phyloP scores from a whole-genome alignment of 176 grass and related monocot genomes.

The Thinopyrum elongatum region DNA sequence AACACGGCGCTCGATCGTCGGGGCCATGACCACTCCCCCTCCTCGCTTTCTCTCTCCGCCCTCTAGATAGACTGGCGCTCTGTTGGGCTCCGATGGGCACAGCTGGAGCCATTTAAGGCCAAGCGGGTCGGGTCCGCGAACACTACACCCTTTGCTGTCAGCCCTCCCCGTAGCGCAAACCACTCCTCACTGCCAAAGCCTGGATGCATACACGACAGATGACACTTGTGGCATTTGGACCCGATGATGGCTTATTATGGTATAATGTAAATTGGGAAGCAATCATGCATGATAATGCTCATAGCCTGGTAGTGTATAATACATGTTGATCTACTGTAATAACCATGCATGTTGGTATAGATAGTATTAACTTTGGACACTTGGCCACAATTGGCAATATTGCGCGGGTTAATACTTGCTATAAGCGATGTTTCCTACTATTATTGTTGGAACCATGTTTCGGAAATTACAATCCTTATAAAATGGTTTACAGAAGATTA shows the following conservation, averaged over 20 bases:
- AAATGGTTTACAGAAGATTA: neutral
- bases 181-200: neutral
- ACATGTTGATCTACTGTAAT: neutral
- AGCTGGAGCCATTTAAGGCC: slow-evolving; percentile 82
- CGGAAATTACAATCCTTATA: neutral
- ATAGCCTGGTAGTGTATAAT: neutral
- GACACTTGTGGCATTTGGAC: neutral
- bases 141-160: too few relatives aligned
- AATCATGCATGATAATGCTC: neutral
- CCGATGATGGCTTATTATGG: neutral
- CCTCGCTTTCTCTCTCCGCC: too few relatives aligned
- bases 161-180: neutral
- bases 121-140: slow-evolving; percentile 57
- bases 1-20: slow-evolving; percentile 34
- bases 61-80: neutral
- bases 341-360: neutral
- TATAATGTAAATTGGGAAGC: neutral
- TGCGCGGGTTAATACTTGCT: neutral
- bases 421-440: neutral
- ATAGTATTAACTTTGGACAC: neutral
- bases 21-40: slow-evolving; percentile 38
- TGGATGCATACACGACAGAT: neutral
- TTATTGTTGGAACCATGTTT: neutral
- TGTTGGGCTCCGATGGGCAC: slow-evolving; percentile 60
- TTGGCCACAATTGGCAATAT: too few relatives aligned